Evolutionary conservation across 352 stramenopile genomes (phyloP).

Genomic region (Blastocystis sp.): DNA sequence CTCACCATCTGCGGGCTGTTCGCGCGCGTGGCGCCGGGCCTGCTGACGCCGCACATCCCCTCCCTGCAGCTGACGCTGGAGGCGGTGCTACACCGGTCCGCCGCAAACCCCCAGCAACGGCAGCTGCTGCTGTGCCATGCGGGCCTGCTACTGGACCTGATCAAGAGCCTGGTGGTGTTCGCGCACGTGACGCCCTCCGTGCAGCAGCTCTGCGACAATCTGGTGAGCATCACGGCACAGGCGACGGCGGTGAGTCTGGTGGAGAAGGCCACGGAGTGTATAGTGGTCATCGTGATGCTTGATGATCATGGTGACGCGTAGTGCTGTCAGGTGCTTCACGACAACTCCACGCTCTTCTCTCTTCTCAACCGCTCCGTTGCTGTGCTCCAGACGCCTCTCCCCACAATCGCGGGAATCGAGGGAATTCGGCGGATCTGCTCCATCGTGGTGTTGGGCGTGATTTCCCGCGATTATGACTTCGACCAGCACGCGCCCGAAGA

Average conservation of each 20-base stretch:
- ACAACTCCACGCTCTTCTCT: background rate
- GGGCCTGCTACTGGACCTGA: background rate
- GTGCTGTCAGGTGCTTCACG: background rate
- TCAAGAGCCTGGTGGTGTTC: background rate
- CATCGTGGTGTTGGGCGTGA: background rate
- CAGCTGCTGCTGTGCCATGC: background rate
- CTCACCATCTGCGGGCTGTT: too few species aligned
- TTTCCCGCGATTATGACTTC: slow-evolving; percentile 40
- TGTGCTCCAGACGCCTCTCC: background rate
- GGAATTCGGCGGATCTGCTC: background rate
- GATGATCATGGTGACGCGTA: background rate
- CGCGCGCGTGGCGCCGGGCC: too few species aligned
- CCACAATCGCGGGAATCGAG: background rate
- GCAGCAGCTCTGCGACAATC: background rate
- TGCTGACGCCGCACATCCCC: background rate
- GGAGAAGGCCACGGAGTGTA: slow-evolving; percentile 24
- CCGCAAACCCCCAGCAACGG: background rate
- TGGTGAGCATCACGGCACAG: slow-evolving; percentile 10
- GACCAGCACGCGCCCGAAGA: background rate
- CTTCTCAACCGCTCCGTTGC: background rate
- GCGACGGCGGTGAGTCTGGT: slow-evolving; percentile 53
- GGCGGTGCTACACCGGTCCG: background rate
- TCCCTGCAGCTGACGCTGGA: slow-evolving; percentile 6
- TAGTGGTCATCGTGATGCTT: slow-evolving; percentile 15
- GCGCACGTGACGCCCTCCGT: background rate